phyloP scores from a whole-genome alignment of 495 filamentous ascomycete genomes.

The Penicillium dipodomyicola region DNA sequence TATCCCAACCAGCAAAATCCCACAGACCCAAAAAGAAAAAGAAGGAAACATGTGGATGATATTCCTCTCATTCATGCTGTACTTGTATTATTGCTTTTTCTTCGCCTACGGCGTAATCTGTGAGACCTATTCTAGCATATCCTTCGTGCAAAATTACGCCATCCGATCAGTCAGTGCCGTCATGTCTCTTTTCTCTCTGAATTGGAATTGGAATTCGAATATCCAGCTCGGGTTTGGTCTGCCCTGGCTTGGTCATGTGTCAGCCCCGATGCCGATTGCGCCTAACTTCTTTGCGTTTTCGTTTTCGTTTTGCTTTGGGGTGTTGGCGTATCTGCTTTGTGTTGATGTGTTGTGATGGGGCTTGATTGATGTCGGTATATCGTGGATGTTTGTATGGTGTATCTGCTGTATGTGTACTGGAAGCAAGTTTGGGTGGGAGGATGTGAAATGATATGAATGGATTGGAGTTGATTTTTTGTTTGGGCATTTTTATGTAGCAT shows the following conservation, averaged over 20 bases:
- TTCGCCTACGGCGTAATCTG: not conserved
- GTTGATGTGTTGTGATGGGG: not conserved
- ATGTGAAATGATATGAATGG: not conserved
- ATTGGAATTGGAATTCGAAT: not conserved
- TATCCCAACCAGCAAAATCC: not conserved
- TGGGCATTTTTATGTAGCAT: not conserved
- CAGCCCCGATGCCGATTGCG: not conserved
- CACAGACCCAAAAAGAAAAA: not conserved
- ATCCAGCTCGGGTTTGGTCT: not conserved
- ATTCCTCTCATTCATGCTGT: not conserved
- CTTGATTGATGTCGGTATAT: not conserved
- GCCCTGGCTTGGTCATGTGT: not conserved
- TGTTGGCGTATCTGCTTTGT: not conserved
- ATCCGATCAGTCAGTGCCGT: conserved; percentile 16
- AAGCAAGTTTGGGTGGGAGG: not conserved
- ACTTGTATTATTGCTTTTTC: conserved; percentile 7
- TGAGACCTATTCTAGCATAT: not conserved
- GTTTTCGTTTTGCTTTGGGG: not conserved
- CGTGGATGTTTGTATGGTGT: not conserved
- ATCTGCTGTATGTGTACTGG: not conserved
- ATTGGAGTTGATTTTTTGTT: not conserved
- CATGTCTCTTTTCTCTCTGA: conserved; percentile 2
- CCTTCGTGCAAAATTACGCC: conserved; percentile 12
- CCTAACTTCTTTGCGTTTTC: conserved; percentile 1
- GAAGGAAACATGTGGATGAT: not conserved